These are phyloP conservation scores for Lenwebbia sp. DNA, from an alignment of 345 rosid genomes.

Conservation along the genomic window DNA sequence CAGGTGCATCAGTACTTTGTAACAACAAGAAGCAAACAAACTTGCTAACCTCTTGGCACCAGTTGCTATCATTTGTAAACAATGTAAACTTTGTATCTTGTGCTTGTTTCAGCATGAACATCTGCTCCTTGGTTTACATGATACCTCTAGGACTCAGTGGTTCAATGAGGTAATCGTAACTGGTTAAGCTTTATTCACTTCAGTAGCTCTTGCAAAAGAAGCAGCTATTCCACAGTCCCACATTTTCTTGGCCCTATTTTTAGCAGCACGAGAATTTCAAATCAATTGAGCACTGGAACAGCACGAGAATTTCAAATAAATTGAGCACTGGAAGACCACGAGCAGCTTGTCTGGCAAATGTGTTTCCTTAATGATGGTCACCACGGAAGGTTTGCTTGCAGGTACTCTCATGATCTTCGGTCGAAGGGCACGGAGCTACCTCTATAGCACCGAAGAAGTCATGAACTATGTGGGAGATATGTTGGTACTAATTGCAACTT, in stretches of 20 bases:
- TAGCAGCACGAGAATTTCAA: no score
- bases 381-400: conserved; percentile 25
- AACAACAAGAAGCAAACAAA: neutral
- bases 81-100: no score
- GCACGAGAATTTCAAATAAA: conserved; percentile 39
- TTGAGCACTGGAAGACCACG: conserved; percentile 36
- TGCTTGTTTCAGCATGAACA: no score
- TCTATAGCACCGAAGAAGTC: conserved; percentile 25
- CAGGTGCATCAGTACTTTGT: neutral
- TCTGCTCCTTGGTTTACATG: neutral
- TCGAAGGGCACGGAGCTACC: conserved; percentile 18
- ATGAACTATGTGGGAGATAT: conserved; percentile 21
- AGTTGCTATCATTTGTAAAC: no score
- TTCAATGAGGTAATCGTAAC: conserved; percentile 5
- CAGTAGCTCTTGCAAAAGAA: no score
- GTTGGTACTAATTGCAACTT: conserved; percentile 18
- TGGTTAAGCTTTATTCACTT: neutral
- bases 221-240: no score
- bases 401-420: conserved; percentile 12
- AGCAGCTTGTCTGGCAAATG: conserved; percentile 22
- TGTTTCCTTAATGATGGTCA: conserved; percentile 7
- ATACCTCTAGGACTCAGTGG: conserved; percentile 16
- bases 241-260: neutral
- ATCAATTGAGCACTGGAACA: no score
- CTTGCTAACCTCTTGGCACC: no score